phyloP scores from a whole-genome alignment of 1,284 basidiomycete species.

The Rhizopogon parksii region DNA sequence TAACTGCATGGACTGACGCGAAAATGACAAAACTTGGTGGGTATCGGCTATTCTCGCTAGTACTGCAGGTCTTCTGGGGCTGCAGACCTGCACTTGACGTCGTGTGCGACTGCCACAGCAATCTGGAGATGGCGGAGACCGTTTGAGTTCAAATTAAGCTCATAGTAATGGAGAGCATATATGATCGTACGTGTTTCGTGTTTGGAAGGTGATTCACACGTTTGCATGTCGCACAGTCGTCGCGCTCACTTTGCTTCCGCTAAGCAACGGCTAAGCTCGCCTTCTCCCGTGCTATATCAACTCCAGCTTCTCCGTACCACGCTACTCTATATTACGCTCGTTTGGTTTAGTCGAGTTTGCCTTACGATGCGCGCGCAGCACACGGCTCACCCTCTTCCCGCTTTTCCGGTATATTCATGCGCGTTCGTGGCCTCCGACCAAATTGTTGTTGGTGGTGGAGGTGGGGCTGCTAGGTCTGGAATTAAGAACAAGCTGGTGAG shows the following conservation, averaged over 20 bases:
- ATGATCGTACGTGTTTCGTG: background rate
- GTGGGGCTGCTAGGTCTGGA: conserved; percentile 73
- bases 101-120: background rate
- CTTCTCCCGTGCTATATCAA: conserved; percentile 4
- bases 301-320: background rate
- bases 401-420: conserved; percentile 84
- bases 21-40: no score
- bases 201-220: conserved; percentile 11
- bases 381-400: conserved; percentile 63
- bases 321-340: conserved; percentile 6
- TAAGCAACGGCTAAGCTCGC: background rate
- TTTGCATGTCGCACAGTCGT: background rate
- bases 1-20: background rate
- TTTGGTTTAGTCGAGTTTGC: background rate
- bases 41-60: background rate
- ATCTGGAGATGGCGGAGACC: background rate
- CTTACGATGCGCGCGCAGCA: conserved; percentile 69
- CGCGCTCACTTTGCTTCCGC: background rate
- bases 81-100: background rate
- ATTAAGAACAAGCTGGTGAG: conserved; percentile 87
- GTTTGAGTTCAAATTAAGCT: background rate
- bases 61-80: background rate
- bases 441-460: conserved; percentile 88
- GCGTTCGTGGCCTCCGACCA: conserved; percentile 70
- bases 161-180: background rate